phyloP scores from a whole-genome alignment of 306 rosid species.

The Trichosanthes cucumerina region DNA sequence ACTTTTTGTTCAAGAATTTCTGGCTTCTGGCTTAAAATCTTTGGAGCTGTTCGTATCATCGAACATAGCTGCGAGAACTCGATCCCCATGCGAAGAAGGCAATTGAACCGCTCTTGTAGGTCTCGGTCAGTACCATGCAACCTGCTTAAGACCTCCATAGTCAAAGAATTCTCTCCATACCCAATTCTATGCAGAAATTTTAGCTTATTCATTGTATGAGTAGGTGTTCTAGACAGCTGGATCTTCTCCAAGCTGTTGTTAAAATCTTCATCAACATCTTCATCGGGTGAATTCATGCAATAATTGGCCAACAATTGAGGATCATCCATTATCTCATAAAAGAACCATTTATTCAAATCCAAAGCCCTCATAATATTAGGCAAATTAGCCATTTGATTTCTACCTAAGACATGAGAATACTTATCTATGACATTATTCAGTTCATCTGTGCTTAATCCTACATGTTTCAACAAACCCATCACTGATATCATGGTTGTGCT shows the following conservation, averaged over 20 bases:
- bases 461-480: slow-evolving; percentile 46
- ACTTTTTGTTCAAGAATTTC: slow-evolving; percentile 41
- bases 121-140: slow-evolving; percentile 45
- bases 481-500: slow-evolving; percentile 36
- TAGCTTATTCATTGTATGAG: slow-evolving; percentile 45
- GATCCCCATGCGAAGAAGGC: slow-evolving; percentile 44
- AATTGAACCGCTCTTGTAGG: slow-evolving; percentile 47
- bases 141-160: slow-evolving; percentile 25
- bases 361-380: slow-evolving; percentile 60
- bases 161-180: slow-evolving; percentile 67
- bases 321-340: slow-evolving; percentile 38
- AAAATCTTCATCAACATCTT: slow-evolving; percentile 26
- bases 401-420: slow-evolving; percentile 47
- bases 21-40: slow-evolving; percentile 55
- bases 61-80: slow-evolving; percentile 45
- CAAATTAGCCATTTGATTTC: slow-evolving; percentile 47
- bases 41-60: slow-evolving; percentile 33
- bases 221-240: slow-evolving; percentile 22
- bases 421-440: slow-evolving; percentile 18
- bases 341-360: slow-evolving; percentile 58
- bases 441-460: slow-evolving; percentile 28
- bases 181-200: slow-evolving; percentile 56
- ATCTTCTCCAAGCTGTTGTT: slow-evolving; percentile 27
- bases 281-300: slow-evolving; percentile 26
- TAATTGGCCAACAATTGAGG: slow-evolving; percentile 35